Percentiles rank a stretch among this genome's conserved stretches.
Evolutionary conservation across 495 filamentous ascomycete genomes (phyloP).

Genomic region (Rhizodiscina lignyota): DNA sequence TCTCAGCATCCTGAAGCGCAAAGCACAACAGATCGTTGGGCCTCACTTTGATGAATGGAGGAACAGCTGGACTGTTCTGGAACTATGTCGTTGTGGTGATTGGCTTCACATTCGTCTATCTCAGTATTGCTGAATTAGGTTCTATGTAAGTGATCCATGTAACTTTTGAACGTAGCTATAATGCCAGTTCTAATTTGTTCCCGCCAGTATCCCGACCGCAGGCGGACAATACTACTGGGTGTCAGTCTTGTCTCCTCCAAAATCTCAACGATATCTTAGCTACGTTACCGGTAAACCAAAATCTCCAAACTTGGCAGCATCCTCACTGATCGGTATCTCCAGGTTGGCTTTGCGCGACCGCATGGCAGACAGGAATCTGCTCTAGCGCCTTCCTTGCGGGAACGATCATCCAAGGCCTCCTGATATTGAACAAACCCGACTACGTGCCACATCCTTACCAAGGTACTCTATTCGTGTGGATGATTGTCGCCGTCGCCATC

Average conservation of each 20-base stretch:
- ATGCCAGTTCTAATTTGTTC: too few relatives aligned
- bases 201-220: constrained; percentile 9
- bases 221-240: constrained; percentile 23
- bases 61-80: constrained; percentile 17
- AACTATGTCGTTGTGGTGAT: constrained; percentile 11
- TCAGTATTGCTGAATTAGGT: constrained; percentile 11
- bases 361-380: constrained; percentile 11
- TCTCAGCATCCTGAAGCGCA: too few relatives aligned
- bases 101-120: constrained; percentile 8
- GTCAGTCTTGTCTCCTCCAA: constrained; percentile 17
- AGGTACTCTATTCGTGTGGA: constrained; percentile 15
- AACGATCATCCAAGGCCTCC: constrained; percentile 7
- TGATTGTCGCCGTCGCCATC: constrained; percentile 6
- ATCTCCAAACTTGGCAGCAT: too few relatives aligned
- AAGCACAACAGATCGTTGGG: too few relatives aligned
- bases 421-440: constrained; percentile 13
- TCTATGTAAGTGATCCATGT: constrained; percentile 8
- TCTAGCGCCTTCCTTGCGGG: constrained; percentile 10
- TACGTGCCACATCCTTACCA: constrained; percentile 12
- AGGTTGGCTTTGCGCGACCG: constrained; percentile 13
- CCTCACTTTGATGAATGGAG: too few relatives aligned
- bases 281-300: constrained; percentile 44
- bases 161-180: neutral
- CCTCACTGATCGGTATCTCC: too few relatives aligned
- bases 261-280: constrained; percentile 15